Conservation (phyloP, 305 asterid genomes). For the Withania somnifera region DNA sequence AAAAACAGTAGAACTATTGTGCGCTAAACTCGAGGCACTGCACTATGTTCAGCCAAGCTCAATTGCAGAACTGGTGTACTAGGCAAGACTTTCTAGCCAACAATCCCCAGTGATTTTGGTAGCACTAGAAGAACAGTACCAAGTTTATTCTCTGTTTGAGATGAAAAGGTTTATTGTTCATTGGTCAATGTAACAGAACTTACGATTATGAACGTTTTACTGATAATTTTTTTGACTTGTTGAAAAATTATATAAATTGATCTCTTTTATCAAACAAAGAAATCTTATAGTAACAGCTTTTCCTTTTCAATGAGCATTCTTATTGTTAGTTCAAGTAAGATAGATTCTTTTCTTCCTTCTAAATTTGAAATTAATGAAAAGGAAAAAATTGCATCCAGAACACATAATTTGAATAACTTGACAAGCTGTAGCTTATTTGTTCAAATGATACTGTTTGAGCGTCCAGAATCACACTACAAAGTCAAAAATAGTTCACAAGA, state of each 20-base stretch:
- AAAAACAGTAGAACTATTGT: slow-evolving; percentile 43
- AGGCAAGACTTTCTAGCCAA: neutral
- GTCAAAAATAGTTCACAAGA: neutral
- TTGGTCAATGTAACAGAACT: neutral
- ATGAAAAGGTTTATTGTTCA: neutral
- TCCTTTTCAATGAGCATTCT: neutral
- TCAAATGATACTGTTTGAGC: neutral
- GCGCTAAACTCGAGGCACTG: slow-evolving; percentile 26
- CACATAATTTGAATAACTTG: neutral
- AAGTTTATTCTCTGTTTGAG: neutral
- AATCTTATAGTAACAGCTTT: neutral
- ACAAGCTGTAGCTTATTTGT: neutral
- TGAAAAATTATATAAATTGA: neutral
- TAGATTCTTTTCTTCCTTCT: too few species aligned
- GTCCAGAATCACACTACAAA: neutral
- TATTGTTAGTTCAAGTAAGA: too few species aligned
- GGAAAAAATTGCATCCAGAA: neutral
- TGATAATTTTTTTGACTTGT: neutral
- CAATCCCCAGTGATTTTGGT: neutral
- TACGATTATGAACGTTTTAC: neutral
- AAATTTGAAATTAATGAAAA: neutral
- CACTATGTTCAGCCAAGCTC: neutral
- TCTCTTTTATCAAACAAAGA: neutral
- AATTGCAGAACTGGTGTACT: neutral
- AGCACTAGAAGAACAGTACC: neutral